Base-by-base conservation (phyloP, 1,284 basidiomycete species). In the Lentinula novae-zelandiae region DNA sequence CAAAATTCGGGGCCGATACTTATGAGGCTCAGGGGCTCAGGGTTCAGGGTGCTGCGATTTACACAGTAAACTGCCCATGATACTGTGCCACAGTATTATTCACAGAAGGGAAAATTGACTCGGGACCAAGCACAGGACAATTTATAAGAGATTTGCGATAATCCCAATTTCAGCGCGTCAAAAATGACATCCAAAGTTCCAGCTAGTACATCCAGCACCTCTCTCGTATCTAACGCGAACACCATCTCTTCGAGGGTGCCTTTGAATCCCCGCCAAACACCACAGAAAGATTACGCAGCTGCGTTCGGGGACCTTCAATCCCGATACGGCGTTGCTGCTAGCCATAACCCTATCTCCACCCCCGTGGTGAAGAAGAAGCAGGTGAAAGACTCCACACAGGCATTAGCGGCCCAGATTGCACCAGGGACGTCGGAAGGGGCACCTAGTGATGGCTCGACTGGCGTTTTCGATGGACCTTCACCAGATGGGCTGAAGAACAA, bases 261-360 rank as follows among this genome's bases (percentile, higher is more conserved):
- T 33, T 33, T 58, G 22, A 52, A 58, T 44, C 39, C 57, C 31
- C 12, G 22, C 27, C 36, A 42, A 39, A 42, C 39, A 27, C 57
- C 57, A 33, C 49, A 58, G 31, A 58, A 58, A 22, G 57, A 58
- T n/a, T 58, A 53, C 39, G 49, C 39, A 20, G 57, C 48, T 22
- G 57, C 57, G 15, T 13, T 58, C 2, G 57, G 49, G 5, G 22
- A 58, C 36, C 38, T 58, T 10, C 57, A 58, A 15, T 52, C 57
- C 8, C 36, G 42, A 17, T 58, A 58, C 22, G 38, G 49, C 10
- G 17, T 33, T 8, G 31, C 48, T 27, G 10, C 33, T 22, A 27
- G 22, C 15, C 48, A 51, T 34, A 31, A 13, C 13, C 57, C 57
- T n/a, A 33, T 39, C n/a, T 42, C 48, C 22, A 58, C 57, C n/a